Conservation (phyloP, 2,329 filamentous ascomycete genomes). For the Pseudopyricularia cyperi region DNA sequence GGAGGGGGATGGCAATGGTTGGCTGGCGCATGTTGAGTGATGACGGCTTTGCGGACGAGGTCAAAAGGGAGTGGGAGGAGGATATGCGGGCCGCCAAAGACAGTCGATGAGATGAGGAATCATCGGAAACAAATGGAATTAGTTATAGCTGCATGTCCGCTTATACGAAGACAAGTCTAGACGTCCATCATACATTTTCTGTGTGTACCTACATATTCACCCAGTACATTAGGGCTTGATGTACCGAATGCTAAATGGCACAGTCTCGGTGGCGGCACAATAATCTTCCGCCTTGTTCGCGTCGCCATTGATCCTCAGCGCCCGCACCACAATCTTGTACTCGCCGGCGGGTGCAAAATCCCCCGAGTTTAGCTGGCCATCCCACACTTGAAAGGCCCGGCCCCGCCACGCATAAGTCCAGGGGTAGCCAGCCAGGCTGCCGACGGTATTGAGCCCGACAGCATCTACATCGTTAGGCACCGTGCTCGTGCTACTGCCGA, state of each 20-base stretch:
- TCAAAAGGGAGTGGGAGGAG: constrained; percentile 13
- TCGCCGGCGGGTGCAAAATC: constrained; percentile 31
- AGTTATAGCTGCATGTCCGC: too few relatives aligned
- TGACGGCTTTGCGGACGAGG: constrained; percentile 9
- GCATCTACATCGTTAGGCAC: constrained; percentile 10
- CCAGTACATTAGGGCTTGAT: background rate
- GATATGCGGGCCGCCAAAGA: constrained; percentile 18
- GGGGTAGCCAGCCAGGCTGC: constrained; percentile 29
- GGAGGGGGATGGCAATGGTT: constrained; percentile 19
- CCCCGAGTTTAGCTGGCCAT: constrained; percentile 32
- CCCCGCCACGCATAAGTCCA: constrained; percentile 17
- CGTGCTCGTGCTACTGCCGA: constrained; percentile 14
- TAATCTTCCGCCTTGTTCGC: constrained; percentile 28
- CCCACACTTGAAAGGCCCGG: constrained; percentile 19
- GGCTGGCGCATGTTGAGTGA: constrained; percentile 15
- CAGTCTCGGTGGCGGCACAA: constrained; percentile 30
- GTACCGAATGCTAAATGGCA: constrained; percentile 32
- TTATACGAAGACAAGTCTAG: too few relatives aligned
- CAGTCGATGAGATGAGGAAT: background rate
- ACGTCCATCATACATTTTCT: too few relatives aligned
- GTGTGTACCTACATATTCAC: too few relatives aligned
- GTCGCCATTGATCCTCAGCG: constrained; percentile 38
- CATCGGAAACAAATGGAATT: too few relatives aligned
- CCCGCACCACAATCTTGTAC: constrained; percentile 35
- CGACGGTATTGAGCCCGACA: constrained; percentile 26